A percentile compares a stretch with the other conserved stretches of the same genome.
These are phyloP conservation scores for Lycium barbarum DNA, from an alignment of 257 asterid genomes.

Conservation along the genomic window DNA sequence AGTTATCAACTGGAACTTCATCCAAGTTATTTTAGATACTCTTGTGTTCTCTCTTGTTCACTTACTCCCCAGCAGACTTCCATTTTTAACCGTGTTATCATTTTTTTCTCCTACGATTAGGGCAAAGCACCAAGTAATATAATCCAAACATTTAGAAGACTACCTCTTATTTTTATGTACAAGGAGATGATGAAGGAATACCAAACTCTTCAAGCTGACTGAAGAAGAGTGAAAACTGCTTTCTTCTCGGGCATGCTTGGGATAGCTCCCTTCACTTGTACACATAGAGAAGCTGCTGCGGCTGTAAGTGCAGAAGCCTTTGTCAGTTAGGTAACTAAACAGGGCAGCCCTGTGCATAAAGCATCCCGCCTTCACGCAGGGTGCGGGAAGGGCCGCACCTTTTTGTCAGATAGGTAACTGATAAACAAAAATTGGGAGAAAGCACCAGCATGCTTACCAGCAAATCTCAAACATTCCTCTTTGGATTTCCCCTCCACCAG, in stretches of 20 bases:
- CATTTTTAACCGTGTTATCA: background rate
- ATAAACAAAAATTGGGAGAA: background rate
- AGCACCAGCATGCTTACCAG: slow-evolving; percentile 54
- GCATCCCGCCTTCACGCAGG: too few species aligned
- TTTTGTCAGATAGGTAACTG: slow-evolving; percentile 28
- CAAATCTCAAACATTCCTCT: slow-evolving; percentile 78
- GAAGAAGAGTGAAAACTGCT: slow-evolving; percentile 75
- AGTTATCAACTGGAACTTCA: background rate
- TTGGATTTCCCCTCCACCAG: slow-evolving; percentile 85
- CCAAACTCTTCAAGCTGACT: slow-evolving; percentile 51
- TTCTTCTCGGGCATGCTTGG: slow-evolving; percentile 93
- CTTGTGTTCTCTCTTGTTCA: background rate
- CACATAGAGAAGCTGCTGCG: slow-evolving; percentile 95
- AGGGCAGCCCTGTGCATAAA: too few species aligned
- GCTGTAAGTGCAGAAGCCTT: slow-evolving; percentile 55
- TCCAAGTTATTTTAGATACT: background rate
- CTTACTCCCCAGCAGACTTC: background rate
- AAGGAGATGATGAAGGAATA: slow-evolving; percentile 17
- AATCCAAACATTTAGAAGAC: background rate
- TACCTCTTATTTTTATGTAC: slow-evolving; percentile 48
- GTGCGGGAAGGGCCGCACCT: too few species aligned
- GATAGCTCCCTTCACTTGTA: slow-evolving; percentile 98
- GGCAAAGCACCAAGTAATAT: background rate
- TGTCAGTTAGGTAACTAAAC: slow-evolving; percentile 22
- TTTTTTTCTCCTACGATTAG: background rate